phyloP scores from a whole-genome alignment of 129 eudicot genomes.

The Escallonia herrerae region DNA sequence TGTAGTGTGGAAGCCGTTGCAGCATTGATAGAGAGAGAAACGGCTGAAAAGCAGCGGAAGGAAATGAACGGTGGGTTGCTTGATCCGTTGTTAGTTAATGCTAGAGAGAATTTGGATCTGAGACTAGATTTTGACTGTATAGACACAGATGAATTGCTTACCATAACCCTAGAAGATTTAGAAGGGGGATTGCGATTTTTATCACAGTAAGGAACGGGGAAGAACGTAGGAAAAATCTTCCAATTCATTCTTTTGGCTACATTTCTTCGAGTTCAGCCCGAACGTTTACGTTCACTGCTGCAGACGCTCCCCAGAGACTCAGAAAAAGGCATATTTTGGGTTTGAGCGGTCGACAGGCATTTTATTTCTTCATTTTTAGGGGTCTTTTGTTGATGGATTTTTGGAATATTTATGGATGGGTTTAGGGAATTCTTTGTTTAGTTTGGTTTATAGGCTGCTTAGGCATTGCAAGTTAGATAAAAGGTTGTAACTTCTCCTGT shows the following conservation, averaged over 20 bases:
- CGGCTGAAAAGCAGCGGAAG: constrained; percentile 61
- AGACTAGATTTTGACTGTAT: constrained; percentile 73
- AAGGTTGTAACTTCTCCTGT: background rate
- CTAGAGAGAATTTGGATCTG: constrained; percentile 74
- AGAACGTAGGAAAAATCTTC: background rate
- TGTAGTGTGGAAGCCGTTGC: constrained; percentile 56
- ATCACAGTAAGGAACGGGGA: constrained; percentile 22
- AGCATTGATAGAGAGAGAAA: constrained; percentile 55
- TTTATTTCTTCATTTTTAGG: background rate
- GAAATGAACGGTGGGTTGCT: constrained; percentile 91
- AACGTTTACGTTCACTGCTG: background rate
- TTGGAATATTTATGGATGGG: background rate
- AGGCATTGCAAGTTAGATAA: background rate
- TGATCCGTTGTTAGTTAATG: constrained; percentile 79
- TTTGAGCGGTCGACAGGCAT: background rate
- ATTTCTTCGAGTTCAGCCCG: background rate
- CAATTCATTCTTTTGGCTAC: constrained; percentile 2
- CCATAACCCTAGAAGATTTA: constrained; percentile 74
- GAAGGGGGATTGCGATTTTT: constrained; percentile 59
- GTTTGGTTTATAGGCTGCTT: background rate
- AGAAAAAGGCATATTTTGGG: background rate
- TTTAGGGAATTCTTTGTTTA: background rate
- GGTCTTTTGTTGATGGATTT: background rate
- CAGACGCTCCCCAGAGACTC: background rate
- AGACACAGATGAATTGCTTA: constrained; percentile 65